These are phyloP conservation scores for Kwoniella newhampshirensis DNA, from an alignment of 768 basidiomycete genomes.

Conservation along the genomic window DNA sequence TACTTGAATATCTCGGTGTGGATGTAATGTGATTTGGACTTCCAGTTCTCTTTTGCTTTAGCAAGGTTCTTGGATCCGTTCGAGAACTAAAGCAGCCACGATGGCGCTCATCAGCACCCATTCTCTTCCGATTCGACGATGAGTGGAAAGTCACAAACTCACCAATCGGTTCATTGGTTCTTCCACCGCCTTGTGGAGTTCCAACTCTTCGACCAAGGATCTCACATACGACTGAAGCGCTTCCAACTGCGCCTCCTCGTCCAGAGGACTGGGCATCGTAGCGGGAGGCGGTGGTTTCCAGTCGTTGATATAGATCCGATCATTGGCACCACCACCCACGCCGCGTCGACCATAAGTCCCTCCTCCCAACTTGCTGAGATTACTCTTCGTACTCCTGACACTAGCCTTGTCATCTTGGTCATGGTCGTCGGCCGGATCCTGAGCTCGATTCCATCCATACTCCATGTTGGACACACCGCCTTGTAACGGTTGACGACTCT, in stretches of 20 bases:
- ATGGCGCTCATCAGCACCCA: no score
- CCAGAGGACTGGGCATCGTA: constrained; percentile 75
- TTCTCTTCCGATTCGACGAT: no score
- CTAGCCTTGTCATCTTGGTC: constrained; percentile 60
- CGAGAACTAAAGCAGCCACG: constrained; percentile 65
- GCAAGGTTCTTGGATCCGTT: constrained; percentile 69
- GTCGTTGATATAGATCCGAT: constrained; percentile 78
- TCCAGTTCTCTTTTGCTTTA: constrained; percentile 88
- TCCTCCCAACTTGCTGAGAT: constrained; percentile 21
- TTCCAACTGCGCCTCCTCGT: constrained; percentile 91
- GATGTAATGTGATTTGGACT: constrained; percentile 83
- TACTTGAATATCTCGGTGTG: constrained; percentile 93
- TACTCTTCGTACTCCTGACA: constrained; percentile 62
- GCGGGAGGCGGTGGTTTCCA: constrained; percentile 92
- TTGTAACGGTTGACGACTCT: constrained; percentile 87
- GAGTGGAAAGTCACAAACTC: constrained; percentile 29
- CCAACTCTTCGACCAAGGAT: constrained; percentile 72
- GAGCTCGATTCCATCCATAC: constrained; percentile 90
- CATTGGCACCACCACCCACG: constrained; percentile 51
- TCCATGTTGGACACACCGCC: constrained; percentile 99
- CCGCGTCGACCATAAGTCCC: constrained; percentile 33
- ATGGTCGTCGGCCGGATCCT: constrained; percentile 26
- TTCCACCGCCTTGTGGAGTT: constrained; percentile 77
- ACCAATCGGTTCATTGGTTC: constrained; percentile 81
- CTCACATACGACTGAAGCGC: constrained; percentile 78